Evolutionary conservation across 305 asterid species (phyloP), one percentile per base, ranked within the genome.

Genomic region (Fraxinus sp.): DNA sequence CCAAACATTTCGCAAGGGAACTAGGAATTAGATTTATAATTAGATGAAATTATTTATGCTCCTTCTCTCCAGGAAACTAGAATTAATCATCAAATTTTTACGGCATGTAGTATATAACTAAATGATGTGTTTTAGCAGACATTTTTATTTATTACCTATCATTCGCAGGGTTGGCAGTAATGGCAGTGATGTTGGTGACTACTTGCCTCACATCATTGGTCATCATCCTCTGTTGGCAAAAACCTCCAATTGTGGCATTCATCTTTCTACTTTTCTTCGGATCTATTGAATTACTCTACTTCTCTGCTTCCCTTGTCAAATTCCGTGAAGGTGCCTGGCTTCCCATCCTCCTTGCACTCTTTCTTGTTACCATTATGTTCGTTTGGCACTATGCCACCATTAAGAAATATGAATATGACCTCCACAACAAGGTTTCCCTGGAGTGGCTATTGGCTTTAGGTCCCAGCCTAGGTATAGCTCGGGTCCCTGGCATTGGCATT

Each of bases 241-340:
- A 94, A 79, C 97, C 97, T 70, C 99, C 98, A 5, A 82, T 92
- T 2, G 57, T 94, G 18, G 99, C 99, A 78, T 87, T 96, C 64
- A 82, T 88, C 78, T 96, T 96, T 81, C 93, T 96, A 24, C 89
- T 94, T 5, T 92, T 94, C 86, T 96, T 96, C 10, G 99, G 98
- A 32, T 94, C 98, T 75, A 88, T 96, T 10, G 99, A 96, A 62
- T 77, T 96, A 41, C 92, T 96, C 0, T 96, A 96, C 94, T 94
- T 96, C 85, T 96, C 99, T 0, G 99, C 99, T 28, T 96, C 99
- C 18, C 85, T 96, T 75, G 92, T 91, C 66, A 96, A 96, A 91
- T 96, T 96, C 86, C 94, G 87, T 20, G 99, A 96, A 86, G 99
- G 99, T 3, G 99, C 99, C 1, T 96, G 99, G 99, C 97, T 96